Percentiles rank a stretch among this genome's conserved stretches.
These are phyloP conservation scores for Lentinula detonsa DNA, from an alignment of 768 basidiomycete species.

Conservation along the genomic window DNA sequence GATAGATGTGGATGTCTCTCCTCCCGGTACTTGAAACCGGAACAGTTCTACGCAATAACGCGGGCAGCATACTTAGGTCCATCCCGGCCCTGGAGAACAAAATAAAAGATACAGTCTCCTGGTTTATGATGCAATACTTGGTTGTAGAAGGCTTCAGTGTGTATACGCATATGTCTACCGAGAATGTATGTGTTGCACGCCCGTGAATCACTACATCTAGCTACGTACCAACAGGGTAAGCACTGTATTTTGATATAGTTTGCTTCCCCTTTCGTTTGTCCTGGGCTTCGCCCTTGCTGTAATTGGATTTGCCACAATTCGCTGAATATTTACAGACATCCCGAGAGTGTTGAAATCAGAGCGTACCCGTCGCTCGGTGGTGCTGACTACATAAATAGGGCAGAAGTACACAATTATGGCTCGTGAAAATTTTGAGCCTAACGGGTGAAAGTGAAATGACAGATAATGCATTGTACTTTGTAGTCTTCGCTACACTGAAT, in stretches of 20 bases:
- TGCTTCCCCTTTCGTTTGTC: neutral
- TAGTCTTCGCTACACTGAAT: neutral
- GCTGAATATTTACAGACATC: neutral
- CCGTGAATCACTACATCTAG: neutral
- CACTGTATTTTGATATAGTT: neutral
- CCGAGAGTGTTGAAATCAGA: too few species aligned
- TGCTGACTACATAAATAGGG: neutral
- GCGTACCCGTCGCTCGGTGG: too few species aligned
- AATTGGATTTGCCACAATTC: neutral
- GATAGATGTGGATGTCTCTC: neutral
- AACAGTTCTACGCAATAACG: too few species aligned
- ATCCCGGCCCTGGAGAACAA: neutral
- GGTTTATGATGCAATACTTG: neutral
- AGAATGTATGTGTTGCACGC: neutral
- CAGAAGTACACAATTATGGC: neutral
- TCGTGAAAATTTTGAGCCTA: neutral
- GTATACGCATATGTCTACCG: neutral
- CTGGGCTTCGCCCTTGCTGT: neutral
- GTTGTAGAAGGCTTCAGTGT: too few species aligned
- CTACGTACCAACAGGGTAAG: neutral
- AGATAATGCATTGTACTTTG: neutral
- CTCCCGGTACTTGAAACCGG: neutral
- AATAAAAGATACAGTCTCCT: neutral
- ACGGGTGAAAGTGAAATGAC: too few species aligned
- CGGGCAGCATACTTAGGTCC: neutral